phyloP scores from a whole-genome alignment of 2,329 filamentous ascomycete genomes.

The Aspergillus unguis region DNA sequence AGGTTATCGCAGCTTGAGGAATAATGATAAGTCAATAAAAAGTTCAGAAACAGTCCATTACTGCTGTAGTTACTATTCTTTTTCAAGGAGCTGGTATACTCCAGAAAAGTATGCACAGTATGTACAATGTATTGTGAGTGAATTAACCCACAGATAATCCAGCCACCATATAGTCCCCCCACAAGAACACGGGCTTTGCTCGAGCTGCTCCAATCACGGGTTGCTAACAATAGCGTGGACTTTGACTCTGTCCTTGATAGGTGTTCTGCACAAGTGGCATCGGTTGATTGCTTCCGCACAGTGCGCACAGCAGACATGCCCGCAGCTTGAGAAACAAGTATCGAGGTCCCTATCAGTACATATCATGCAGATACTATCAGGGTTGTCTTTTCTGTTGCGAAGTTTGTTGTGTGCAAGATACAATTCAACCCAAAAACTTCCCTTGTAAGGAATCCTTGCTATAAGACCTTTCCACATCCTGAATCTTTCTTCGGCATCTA shows the following conservation, averaged over 20 bases:
- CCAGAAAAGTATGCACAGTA: not conserved
- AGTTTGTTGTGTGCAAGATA: constrained; percentile 1
- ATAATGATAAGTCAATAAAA: not conserved
- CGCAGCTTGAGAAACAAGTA: constrained; percentile 4
- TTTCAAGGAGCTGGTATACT: not conserved
- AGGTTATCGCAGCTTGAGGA: not conserved
- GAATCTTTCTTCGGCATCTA: not conserved
- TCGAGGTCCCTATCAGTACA: not conserved
- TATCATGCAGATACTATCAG: constrained; percentile 1
- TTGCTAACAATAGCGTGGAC: constrained; percentile 7
- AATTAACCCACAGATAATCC: not conserved
- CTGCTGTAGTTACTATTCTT: not conserved
- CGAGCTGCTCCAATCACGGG: not conserved
- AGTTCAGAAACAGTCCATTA: not conserved
- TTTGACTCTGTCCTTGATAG: constrained; percentile 1
- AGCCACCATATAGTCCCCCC: not conserved
- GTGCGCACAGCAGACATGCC: constrained; percentile 2
- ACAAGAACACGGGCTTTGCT: not conserved
- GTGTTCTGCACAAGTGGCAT: not conserved
- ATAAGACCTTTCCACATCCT: not conserved
- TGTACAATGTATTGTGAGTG: not conserved
- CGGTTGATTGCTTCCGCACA: not conserved
- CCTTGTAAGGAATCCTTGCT: not conserved
- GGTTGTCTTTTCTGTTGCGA: not conserved
- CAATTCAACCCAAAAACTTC: not conserved